Base-by-base conservation (phyloP, 2,329 filamentous ascomycete species). In the Blastomyces emzantsi region DNA sequence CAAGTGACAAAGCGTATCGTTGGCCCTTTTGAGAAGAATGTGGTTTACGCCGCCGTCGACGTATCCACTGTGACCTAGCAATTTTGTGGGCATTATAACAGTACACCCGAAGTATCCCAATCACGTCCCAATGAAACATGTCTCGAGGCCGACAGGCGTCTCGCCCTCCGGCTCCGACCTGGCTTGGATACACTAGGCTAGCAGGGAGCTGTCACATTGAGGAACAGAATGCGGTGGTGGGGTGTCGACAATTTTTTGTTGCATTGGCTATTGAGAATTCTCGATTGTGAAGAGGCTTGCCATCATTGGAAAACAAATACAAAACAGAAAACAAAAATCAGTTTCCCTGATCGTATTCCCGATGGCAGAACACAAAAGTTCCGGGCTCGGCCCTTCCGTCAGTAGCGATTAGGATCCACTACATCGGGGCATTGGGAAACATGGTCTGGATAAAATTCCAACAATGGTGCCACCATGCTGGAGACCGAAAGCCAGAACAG, bases 381-480 rank as follows among this genome's bases (percentile, higher is more conserved):
- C 22, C 13, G 22, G 22, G 8, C n/a, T 41, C 55, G 11, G 13
- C 22, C 43, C 43, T 60, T 36, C 56, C n/a, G 43, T 51, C 28
- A 28, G 39, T 30, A 47, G 57, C 41, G 57, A 41, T 59, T 7
- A 45, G 25, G 39, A 47, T 59, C 39, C 57, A 59, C 39, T 28
- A 47, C 43, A 60, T 60, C 15, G 57, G 36, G 43, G 7, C 28
- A 43, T 19, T 49, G 58, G 43, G 25, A 11, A 17, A 43, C 41
- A 47, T n/a, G 11, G 39, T 17, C 17, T 43, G 30, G 41, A 47
- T 49, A 36, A 33, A 25, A 47, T 60, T 1, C 22, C n/a, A 61
- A 30, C n/a, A 54, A 47, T 36, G 61, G 52, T 62, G 49, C 61
- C 30, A 57, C 61, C 51, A 52, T 39, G 47, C 13, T 39, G 61